phyloP scores from a whole-genome alignment of 805 yeast genomes.

The Ogataea populi-albae region DNA sequence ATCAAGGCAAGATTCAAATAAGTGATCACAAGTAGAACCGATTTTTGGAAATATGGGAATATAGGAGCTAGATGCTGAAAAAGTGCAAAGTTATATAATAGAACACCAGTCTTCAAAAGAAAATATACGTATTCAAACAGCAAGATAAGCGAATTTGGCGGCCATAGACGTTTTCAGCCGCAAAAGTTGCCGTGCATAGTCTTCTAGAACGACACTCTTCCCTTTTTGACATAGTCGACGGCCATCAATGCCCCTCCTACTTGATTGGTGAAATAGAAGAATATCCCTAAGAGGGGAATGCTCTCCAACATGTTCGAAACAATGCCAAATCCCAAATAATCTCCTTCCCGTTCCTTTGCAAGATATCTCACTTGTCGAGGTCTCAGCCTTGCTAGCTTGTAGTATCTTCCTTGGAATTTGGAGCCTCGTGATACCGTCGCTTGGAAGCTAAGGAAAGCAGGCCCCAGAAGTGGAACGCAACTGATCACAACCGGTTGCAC shows the following conservation, averaged over 20 bases:
- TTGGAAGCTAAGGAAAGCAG: slow-evolving; percentile 17
- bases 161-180: too few species aligned
- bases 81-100: too few species aligned
- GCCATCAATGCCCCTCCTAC: slow-evolving; percentile 67
- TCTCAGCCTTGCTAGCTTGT: slow-evolving; percentile 25
- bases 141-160: too few species aligned
- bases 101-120: too few species aligned
- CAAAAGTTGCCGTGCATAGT: too few species aligned
- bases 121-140: too few species aligned
- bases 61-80: too few species aligned
- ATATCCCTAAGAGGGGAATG: slow-evolving; percentile 40
- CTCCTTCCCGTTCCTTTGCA: slow-evolving; percentile 33
- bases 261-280: slow-evolving; percentile 58
- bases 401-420: slow-evolving; percentile 19
- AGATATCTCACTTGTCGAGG: slow-evolving; percentile 26
- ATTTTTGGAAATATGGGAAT: too few species aligned
- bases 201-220: slow-evolving; percentile 11
- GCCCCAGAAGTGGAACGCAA: slow-evolving; percentile 27
- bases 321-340: slow-evolving; percentile 50
- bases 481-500: slow-evolving; percentile 18
- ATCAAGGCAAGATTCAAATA: too few species aligned
- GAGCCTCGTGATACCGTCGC: slow-evolving; percentile 19
- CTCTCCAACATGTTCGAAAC: slow-evolving; percentile 50
- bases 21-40: too few species aligned
- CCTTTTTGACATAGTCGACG: slow-evolving; percentile 27